These are phyloP conservation scores for Helotiales sp. DNA, from an alignment of 2,329 filamentous ascomycete genomes.

Conservation along the genomic window DNA sequence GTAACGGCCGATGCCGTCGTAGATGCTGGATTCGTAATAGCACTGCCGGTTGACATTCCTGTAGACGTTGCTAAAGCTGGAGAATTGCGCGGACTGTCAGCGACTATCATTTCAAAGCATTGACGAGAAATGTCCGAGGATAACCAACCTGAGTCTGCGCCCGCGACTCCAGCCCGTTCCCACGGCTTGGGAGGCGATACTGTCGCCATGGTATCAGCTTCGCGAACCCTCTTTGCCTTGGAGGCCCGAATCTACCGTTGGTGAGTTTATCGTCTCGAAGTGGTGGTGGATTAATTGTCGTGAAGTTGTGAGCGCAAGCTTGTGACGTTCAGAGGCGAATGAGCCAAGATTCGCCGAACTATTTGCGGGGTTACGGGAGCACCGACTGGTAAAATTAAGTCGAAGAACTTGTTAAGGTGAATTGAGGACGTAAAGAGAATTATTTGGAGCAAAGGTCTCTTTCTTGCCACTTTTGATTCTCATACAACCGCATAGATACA, in stretches of 20 bases:
- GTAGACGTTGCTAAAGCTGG: conserved; percentile 33
- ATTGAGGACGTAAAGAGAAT: background rate
- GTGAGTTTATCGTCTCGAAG: conserved; percentile 25
- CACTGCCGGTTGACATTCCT: conserved; percentile 47
- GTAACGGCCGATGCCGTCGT: conserved; percentile 44
- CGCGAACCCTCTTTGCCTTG: conserved; percentile 16
- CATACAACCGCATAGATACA: background rate
- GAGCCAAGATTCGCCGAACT: conserved; percentile 6
- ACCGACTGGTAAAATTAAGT: background rate
- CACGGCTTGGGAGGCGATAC: conserved; percentile 95
- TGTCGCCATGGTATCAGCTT: conserved; percentile 48
- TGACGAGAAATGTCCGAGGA: conserved; percentile 14
- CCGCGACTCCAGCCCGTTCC: conserved; percentile 69
- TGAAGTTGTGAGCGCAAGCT: conserved; percentile 17
- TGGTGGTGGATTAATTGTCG: background rate
- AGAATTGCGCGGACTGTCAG: conserved; percentile 18
- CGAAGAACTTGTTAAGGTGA: background rate
- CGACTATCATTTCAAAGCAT: conserved; percentile 20
- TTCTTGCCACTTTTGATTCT: background rate
- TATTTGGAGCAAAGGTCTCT: background rate
- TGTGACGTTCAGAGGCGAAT: conserved; percentile 22
- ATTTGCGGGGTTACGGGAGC: conserved; percentile 21
- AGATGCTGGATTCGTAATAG: conserved; percentile 50
- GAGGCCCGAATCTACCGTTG: conserved; percentile 12
- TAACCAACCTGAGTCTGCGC: conserved; percentile 40